These are phyloP conservation scores for Nannochloris sp. DNA, from an alignment of 139 green algal species.

Conservation along the genomic window DNA sequence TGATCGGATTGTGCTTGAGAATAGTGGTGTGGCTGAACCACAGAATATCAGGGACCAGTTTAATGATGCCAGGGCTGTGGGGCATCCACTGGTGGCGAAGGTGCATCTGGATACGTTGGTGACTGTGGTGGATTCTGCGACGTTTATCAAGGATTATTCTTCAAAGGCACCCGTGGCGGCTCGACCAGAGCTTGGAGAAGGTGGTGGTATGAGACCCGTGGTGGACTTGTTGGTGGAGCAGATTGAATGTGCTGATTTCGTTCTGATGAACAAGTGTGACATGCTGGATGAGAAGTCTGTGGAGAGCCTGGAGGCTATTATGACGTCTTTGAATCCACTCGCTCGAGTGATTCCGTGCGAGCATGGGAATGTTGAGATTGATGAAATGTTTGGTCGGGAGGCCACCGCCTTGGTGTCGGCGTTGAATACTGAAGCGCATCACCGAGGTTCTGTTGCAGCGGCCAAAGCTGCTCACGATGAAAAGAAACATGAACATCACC, in stretches of 20 bases:
- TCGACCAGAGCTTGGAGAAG: slow-evolving; percentile 80
- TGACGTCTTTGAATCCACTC: slow-evolving; percentile 74
- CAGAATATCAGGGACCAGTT: slow-evolving; percentile 87
- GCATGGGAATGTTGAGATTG: slow-evolving; percentile 53
- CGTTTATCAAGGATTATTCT: slow-evolving; percentile 73
- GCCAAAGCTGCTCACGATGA: slow-evolving; percentile 22
- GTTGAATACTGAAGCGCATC: slow-evolving; percentile 82
- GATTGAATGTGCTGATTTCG: slow-evolving; percentile 72
- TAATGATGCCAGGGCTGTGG: slow-evolving; percentile 48
- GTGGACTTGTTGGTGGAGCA: slow-evolving; percentile 90
- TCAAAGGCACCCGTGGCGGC: slow-evolving; percentile 47
- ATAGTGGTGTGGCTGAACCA: slow-evolving; percentile 85
- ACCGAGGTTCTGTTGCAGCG: slow-evolving; percentile 67
- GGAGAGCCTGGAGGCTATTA: slow-evolving; percentile 50
- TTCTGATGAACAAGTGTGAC: slow-evolving; percentile 88
- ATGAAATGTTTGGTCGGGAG: slow-evolving; percentile 47
- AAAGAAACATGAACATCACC: background rate
- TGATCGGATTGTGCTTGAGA: slow-evolving; percentile 83
- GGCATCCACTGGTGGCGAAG: slow-evolving; percentile 57
- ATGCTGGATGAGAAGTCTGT: slow-evolving; percentile 43
- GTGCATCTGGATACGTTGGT: slow-evolving; percentile 77
- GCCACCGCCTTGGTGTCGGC: slow-evolving; percentile 46
- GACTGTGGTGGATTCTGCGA: slow-evolving; percentile 59
- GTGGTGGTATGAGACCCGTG: slow-evolving; percentile 69
- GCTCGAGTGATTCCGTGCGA: slow-evolving; percentile 53